Base-by-base conservation (phyloP, 2,329 filamentous ascomycete genomes). In the Aspergillus niger region DNA sequence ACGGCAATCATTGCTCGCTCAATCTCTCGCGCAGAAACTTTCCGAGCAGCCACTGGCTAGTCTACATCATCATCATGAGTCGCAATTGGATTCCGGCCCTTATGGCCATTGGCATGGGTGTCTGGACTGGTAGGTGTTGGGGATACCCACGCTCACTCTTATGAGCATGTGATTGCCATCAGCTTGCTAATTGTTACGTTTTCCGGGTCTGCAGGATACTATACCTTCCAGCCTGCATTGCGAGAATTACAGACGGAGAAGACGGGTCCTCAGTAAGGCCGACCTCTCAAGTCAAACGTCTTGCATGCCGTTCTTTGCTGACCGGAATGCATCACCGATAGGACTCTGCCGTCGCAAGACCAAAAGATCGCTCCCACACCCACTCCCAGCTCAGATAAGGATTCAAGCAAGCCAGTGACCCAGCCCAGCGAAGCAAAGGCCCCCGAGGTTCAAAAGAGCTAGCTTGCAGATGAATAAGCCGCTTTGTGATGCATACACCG, bases 171-270 rank as follows among this genome's bases (percentile, higher is more conserved):
- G 32, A 36, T 36, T 50, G 32, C 41, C 36, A 17, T 26, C 36
- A 17, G 38, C 8, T 26, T 47, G 41, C 56, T 62, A 51, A 59
- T 49, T 20, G n/a, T 24, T 51, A 39, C 8, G 24, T 32, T 30
- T 28, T 26, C 26, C n/a, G 24, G 47, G 26, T 32, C 2, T 50
- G 26, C 63, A 80, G 78, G 77, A 44, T 79, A 79, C 65, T 76
- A 78, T 63, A 75, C 74, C 57, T 80, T 80, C 69, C 74, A 79
- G 55, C 78, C 78, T 22, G 72, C 76, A 20, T 72, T 78, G 48
- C 68, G 72, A 47, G 70, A 78, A 50, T 66, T 77, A 36, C 70
- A 77, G 24, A 55, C 61, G 43, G 73, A 77, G 36, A 73, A 73
- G 2, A 69, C 60, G 1, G 24, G 49, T 1, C 60, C 55, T 13